These are phyloP conservation scores for Saccharomyces hybrid DNA, from an alignment of 1,139 yeast species.

Conservation along the genomic window DNA sequence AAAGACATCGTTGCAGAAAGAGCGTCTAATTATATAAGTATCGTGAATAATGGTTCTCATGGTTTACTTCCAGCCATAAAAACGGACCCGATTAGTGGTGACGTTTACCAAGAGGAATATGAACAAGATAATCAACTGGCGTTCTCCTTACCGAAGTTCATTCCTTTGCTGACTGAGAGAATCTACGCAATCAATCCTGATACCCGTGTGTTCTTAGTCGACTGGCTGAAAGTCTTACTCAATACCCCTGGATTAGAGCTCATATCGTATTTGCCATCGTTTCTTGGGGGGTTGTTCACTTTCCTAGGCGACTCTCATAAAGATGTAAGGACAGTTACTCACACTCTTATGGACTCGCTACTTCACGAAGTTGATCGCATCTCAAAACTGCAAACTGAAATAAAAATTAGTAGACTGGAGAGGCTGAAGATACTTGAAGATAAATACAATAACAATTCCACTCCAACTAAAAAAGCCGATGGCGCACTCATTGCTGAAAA, in stretches of 20 bases:
- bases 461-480: conserved; percentile 22
- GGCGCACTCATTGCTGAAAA: conserved; percentile 31
- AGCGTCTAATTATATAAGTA: conserved; percentile 84
- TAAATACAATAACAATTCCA: conserved; percentile 8
- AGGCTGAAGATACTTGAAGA: conserved; percentile 6
- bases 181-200: conserved; percentile 89
- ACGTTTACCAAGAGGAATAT: conserved; percentile 56
- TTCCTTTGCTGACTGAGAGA: conserved; percentile 82
- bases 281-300: conserved; percentile 74
- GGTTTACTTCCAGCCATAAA: conserved; percentile 43
- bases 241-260: conserved; percentile 89
- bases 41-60: conserved; percentile 50
- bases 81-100: conserved; percentile 37
- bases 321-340: conserved; percentile 84
- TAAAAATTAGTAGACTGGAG: conserved; percentile 16
- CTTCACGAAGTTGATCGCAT: conserved; percentile 74
- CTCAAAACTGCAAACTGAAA: conserved; percentile 48
- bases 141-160: conserved; percentile 78
- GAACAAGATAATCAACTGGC: conserved; percentile 61
- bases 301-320: conserved; percentile 78
- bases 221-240: conserved; percentile 86
- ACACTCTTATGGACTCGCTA: conserved; percentile 64
- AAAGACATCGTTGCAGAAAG: conserved; percentile 95
- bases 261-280: conserved; percentile 79
- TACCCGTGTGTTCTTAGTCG: conserved; percentile 81